Percentiles rank a stretch among this genome's conserved stretches.
Evolutionary conservation across 108 stramenopile species (phyloP).

Genomic region (Parmales sp.): DNA sequence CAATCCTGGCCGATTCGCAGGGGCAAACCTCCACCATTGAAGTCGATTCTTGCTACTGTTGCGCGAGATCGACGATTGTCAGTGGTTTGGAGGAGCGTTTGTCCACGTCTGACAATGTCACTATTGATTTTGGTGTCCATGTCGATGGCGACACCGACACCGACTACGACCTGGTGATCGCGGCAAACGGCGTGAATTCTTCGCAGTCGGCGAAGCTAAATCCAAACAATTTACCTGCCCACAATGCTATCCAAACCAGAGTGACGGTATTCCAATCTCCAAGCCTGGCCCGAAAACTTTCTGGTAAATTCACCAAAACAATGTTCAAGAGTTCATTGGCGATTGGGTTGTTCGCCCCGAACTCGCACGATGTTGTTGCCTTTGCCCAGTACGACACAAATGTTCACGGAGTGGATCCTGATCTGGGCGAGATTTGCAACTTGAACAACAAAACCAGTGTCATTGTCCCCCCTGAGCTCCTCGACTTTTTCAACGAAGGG

Average conservation of each 20-base stretch:
- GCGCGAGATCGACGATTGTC: too few species aligned
- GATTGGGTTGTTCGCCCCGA: not conserved
- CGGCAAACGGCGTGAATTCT: conserved; percentile 4
- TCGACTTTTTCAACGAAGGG: not conserved
- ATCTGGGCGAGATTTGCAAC: not conserved
- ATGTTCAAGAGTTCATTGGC: not conserved
- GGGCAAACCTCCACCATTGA: too few species aligned
- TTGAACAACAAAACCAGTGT: not conserved
- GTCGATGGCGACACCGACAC: too few species aligned
- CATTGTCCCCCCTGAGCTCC: not conserved
- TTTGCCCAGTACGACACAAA: not conserved
- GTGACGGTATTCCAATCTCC: not conserved
- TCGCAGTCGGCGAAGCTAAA: not conserved
- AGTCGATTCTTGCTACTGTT: too few species aligned
- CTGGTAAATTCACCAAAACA: not conserved
- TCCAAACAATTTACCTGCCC: not conserved
- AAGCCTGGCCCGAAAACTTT: not conserved
- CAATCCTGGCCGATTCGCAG: too few species aligned
- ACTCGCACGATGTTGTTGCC: not conserved
- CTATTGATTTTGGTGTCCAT: too few species aligned
- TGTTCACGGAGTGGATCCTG: not conserved
- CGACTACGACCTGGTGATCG: not conserved
- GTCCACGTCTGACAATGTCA: too few species aligned
- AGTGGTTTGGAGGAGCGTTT: too few species aligned
- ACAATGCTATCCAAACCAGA: not conserved